Base-by-base conservation (phyloP, 2,329 filamentous ascomycete species). In the Basipetospora chlamydospora region DNA sequence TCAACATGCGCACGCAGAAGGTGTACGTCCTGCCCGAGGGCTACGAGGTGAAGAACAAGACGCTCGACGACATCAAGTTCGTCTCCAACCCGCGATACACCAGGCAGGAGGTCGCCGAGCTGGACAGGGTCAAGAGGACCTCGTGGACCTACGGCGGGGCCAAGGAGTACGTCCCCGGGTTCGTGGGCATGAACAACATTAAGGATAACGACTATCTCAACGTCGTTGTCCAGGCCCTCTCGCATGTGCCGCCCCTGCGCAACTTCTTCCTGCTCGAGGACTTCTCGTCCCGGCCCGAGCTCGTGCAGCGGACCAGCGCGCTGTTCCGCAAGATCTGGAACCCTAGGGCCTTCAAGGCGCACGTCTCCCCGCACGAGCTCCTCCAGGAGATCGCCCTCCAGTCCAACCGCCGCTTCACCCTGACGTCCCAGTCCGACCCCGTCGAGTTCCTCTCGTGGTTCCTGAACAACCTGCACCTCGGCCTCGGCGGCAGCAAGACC, bases 151-250 rank as follows among this genome's bases (percentile, higher is more conserved):
- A 96, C 28, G 67, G 68, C 34, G 85, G 85, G 43, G 20, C 20
- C 28, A 83, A 80, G 57, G 76, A 81, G 53, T 98, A 98, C 59
- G 79, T 79, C 45, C 90, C 90, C 15, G 88, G 90, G 5, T 98
- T 87, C 54, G 85, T 98, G 42, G 90, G 90, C 46, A 92, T 98
- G 83, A 98, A 98, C 68, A 98, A 98, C 60, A 95, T 98, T 67
- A 98, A 98, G 59, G 85, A 90, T 40, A 98, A 98, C 60, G 90
- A 98, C 63, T 98, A 98, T 61, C 71, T 96, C 52, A 98, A 98
- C 53, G 88, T 94, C 18, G 73, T 95, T 3, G 80, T 93, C 33
- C 90, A 98, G 57, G 80, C 87, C 6, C 69, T 98, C 26, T 79
- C 88, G 3, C 90, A 98, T 57, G 85, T 96, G 18, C 66, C 77